Evolutionary conservation across 495 filamentous ascomycete genomes (phyloP).

Genomic region (Corynascus novoguineensis): DNA sequence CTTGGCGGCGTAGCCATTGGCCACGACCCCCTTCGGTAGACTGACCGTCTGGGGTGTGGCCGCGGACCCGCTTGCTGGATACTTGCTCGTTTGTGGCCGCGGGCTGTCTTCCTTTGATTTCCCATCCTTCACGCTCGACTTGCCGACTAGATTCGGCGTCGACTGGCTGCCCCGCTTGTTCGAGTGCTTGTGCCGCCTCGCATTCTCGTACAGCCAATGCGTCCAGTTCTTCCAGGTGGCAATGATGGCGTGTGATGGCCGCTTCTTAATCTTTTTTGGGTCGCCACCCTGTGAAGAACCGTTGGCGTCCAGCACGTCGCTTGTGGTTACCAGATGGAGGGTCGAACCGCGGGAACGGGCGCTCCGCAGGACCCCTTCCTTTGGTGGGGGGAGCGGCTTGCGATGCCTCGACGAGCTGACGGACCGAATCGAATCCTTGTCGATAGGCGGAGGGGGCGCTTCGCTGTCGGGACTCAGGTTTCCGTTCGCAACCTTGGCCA

Average conservation of each 20-base stretch:
- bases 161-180: constrained; percentile 49
- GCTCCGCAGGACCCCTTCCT: constrained; percentile 59
- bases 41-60: constrained; percentile 23
- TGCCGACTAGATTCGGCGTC: constrained; percentile 45
- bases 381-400: constrained; percentile 77
- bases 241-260: constrained; percentile 45
- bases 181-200: constrained; percentile 35
- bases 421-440: constrained; percentile 72
- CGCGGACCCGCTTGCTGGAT: constrained; percentile 28
- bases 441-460: constrained; percentile 60
- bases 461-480: constrained; percentile 37
- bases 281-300: constrained; percentile 24
- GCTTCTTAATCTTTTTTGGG: constrained; percentile 41
- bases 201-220: constrained; percentile 48
- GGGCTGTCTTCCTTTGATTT: constrained; percentile 46
- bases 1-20: constrained; percentile 29
- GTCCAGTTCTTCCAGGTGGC: constrained; percentile 72
- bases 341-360: constrained; percentile 69
- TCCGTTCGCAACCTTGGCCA: constrained; percentile 31
- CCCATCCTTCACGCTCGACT: constrained; percentile 39
- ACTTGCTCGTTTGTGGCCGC: constrained; percentile 51
- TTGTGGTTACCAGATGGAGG: constrained; percentile 69
- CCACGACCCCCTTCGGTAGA: constrained; percentile 33
- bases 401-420: constrained; percentile 60
- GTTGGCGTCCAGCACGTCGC: constrained; percentile 35